A percentile compares a stretch with the other conserved stretches of the same genome.
Conservation (phyloP, 306 rosid species). For the Trichosanthes truncata region DNA sequence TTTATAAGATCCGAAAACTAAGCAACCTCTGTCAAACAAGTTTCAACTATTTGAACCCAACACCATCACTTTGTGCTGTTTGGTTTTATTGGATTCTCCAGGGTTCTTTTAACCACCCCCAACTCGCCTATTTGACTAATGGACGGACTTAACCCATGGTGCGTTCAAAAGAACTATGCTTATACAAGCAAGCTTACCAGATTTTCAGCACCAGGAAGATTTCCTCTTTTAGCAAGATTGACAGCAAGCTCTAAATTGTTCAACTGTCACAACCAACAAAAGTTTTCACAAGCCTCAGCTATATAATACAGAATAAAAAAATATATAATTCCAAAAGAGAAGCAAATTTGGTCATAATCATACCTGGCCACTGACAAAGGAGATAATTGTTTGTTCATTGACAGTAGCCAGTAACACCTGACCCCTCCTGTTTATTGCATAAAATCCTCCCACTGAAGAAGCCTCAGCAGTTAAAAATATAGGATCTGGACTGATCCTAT, state of each 20-base stretch:
- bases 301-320: not conserved
- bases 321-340: not conserved
- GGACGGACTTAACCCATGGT: not conserved
- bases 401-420: conserved; percentile 97
- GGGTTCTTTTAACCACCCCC: not conserved
- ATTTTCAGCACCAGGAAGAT: conserved; percentile 98
- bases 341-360: conserved; percentile 15
- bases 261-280: conserved; percentile 37
- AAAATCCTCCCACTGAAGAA: conserved; percentile 83
- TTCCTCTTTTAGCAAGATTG: conserved; percentile 96
- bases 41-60: not conserved
- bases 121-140: not conserved
- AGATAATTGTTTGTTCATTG: conserved; percentile 88
- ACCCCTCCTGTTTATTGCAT: conserved; percentile 91
- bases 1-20: not conserved
- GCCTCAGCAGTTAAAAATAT: conserved; percentile 97
- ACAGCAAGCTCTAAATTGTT: conserved; percentile 99
- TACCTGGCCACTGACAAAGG: conserved; percentile 95
- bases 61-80: not conserved
- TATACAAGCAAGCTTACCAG: conserved; percentile 40
- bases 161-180: not conserved
- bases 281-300: not conserved
- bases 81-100: not conserved
- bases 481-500: conserved; percentile 98
- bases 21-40: not conserved